Evolutionary conservation across 2,329 filamentous ascomycete genomes (phyloP).

Genomic region (Verticillium tricorpus): DNA sequence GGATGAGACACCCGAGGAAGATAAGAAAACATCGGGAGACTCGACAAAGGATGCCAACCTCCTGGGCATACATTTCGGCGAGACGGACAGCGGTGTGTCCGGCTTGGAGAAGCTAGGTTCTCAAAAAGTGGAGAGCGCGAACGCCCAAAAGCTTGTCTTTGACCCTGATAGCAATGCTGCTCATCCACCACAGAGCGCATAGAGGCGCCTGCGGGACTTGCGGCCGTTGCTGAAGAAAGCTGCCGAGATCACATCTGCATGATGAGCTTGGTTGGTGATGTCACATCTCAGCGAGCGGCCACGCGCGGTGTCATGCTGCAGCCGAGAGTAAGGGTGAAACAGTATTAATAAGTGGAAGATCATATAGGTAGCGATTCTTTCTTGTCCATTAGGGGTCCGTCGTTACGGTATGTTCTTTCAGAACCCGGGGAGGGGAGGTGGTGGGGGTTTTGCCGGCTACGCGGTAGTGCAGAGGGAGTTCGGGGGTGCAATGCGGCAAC

Average conservation of each 20-base stretch:
- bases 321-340: background rate
- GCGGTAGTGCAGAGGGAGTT: background rate
- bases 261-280: background rate
- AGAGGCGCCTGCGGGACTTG: background rate
- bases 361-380: background rate
- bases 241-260: background rate
- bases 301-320: background rate
- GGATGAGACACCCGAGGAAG: constrained; percentile 35
- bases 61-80: constrained; percentile 37
- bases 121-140: constrained; percentile 27
- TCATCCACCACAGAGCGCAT: constrained; percentile 24
- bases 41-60: constrained; percentile 27
- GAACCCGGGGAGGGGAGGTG: too few relatives aligned
- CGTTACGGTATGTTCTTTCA: background rate
- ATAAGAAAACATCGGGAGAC: constrained; percentile 18
- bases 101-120: constrained; percentile 34
- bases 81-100: constrained; percentile 37
- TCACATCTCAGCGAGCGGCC: too few relatives aligned
- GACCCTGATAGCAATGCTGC: constrained; percentile 21
- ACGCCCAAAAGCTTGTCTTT: constrained; percentile 15
- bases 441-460: background rate
- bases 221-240: background rate
- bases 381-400: background rate
- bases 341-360: background rate
- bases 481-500: background rate